Base-by-base conservation (phyloP, 1,284 basidiomycete genomes). In the Boletellus dicymbophilus region DNA sequence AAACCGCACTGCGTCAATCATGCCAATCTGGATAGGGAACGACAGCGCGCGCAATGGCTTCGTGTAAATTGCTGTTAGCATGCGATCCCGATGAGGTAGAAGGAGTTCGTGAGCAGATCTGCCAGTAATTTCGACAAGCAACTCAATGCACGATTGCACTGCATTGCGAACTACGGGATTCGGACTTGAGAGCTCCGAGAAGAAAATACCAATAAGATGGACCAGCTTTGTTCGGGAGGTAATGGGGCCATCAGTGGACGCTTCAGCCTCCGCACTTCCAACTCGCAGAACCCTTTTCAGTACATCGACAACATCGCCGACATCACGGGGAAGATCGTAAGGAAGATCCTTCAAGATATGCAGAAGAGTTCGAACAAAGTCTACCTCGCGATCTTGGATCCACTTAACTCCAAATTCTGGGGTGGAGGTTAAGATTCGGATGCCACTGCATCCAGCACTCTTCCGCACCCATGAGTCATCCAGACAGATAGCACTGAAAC, bases 331-430 rank as follows among this genome's bases (percentile, higher is more conserved):
- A 37, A 95, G 81, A 58, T 99, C 95, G 57, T 84, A 83, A 0
- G 97, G 95, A 66, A 98, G 90, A 66, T 99, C 96, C 67, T 99
- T 98, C 44, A 99, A 77, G 55, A 96, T 90, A 65, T 95, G 95
- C 39, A 99, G 76, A 28, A 99, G 79, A 6, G 92, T 95, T 39
- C 95, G 88, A 44, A 95, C 84, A 55, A 98, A 85, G 60, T 99
- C 96, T 38, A 93, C 80, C 67, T 97, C 91, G 41, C 94, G 87
- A 49, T 97, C 93, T 53, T 83, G 79, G 43, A 95, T 79, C 92
- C 95, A 97, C 57, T 82, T 84, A 36, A 82, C 74, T 22, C 85
- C 89, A 23, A 97, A 72, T 21, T 87, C 81, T 2, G 88, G 81
- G 15, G 85, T 82, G 47, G 76, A 72, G 0, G 87, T 82, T 71